Percentiles rank a stretch among this genome's conserved stretches.
Evolutionary conservation across 495 filamentous ascomycete species (phyloP).

Genomic region (Neurospora cerealis): DNA sequence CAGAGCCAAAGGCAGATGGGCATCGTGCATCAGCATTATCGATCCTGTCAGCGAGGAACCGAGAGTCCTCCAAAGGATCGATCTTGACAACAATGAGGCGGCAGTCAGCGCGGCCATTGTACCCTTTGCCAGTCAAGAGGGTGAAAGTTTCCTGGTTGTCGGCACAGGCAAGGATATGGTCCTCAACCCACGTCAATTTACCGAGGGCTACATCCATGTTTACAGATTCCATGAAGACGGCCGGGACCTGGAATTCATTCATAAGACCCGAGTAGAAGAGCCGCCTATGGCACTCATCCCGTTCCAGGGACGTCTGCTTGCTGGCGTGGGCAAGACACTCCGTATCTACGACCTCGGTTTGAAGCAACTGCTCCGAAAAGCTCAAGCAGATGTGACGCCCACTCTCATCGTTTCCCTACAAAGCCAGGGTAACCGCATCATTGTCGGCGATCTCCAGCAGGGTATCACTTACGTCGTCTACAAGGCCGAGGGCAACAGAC

Average conservation of each 20-base stretch:
- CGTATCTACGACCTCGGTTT: constrained; percentile 86
- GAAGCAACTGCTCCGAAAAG: constrained; percentile 82
- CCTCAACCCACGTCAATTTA: constrained; percentile 61
- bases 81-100: constrained; percentile 83
- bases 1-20: constrained; percentile 75
- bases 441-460: constrained; percentile 86
- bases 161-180: constrained; percentile 88
- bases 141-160: constrained; percentile 83
- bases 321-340: constrained; percentile 72
- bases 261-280: constrained; percentile 85
- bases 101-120: constrained; percentile 79
- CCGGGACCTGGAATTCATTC: constrained; percentile 80
- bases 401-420: constrained; percentile 78
- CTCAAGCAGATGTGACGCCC: constrained; percentile 68
- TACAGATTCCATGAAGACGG: constrained; percentile 87
- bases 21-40: constrained; percentile 83
- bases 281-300: constrained; percentile 79
- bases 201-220: constrained; percentile 78
- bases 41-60: constrained; percentile 68
- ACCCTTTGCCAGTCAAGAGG: constrained; percentile 75
- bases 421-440: constrained; percentile 84
- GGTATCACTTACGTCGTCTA: constrained; percentile 87
- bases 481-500: constrained; percentile 79
- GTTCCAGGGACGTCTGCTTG: constrained; percentile 85
- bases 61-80: constrained; percentile 59